A percentile compares a stretch with the other conserved stretches of the same genome.
Conservation (phyloP, 139 green algal genomes). For the Chlamydomonas incerta region DNA sequence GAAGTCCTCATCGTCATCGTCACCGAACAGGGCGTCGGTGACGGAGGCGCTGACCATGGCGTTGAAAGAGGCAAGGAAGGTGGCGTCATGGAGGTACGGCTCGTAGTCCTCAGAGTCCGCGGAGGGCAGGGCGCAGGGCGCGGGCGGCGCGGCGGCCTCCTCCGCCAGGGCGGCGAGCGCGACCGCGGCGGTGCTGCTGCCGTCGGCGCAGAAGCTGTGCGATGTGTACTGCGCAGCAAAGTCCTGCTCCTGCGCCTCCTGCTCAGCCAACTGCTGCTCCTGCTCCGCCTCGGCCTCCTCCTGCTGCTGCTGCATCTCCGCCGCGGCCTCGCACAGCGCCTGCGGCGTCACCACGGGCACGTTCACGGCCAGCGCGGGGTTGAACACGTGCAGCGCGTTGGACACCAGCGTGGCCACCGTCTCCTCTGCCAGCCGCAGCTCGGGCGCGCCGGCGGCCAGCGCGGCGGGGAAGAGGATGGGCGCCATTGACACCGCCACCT, state of each 20-base stretch:
- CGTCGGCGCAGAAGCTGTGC: background rate
- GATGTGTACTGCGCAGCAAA: too few species aligned
- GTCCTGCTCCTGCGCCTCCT: background rate
- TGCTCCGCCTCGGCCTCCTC: background rate
- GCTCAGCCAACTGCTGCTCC: background rate
- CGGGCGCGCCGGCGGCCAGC: slow-evolving; percentile 12
- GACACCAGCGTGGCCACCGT: slow-evolving; percentile 19
- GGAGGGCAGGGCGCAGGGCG: too few species aligned
- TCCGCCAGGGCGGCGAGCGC: background rate
- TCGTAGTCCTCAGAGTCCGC: background rate
- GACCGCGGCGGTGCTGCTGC: background rate
- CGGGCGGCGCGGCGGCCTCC: too few species aligned
- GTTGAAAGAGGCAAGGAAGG: background rate
- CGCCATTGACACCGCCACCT: slow-evolving; percentile 9
- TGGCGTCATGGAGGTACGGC: slow-evolving; percentile 12
- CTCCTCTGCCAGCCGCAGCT: slow-evolving; percentile 40
- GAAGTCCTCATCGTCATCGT: background rate
- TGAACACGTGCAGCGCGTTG: slow-evolving; percentile 43
- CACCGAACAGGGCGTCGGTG: background rate
- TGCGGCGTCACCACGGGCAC: slow-evolving; percentile 38
- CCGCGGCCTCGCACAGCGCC: slow-evolving; percentile 33
- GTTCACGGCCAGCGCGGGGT: slow-evolving; percentile 25
- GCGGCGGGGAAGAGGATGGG: slow-evolving; percentile 39
- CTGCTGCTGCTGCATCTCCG: slow-evolving; percentile 1
- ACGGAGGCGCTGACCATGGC: slow-evolving; percentile 20